Evolutionary conservation across 148 eudicot genomes (phyloP).

Genomic region (Suaeda aralocaspica): DNA sequence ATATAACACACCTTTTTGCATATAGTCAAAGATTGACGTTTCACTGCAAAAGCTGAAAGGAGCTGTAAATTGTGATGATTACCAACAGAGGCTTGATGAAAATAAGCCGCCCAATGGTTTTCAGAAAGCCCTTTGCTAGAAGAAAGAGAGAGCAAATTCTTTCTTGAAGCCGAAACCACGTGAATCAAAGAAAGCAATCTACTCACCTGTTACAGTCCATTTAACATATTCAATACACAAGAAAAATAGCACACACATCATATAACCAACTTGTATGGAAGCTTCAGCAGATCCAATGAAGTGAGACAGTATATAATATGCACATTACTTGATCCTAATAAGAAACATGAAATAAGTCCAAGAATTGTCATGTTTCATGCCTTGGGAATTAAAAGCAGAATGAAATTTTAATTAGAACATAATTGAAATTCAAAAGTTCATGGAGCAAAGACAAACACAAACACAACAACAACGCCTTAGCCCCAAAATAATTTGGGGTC

Average conservation of each 20-base stretch:
- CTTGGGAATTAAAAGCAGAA: too few species aligned
- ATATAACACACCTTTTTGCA: slow-evolving; percentile 42
- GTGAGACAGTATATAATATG: too few species aligned
- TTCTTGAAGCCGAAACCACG: slow-evolving; percentile 46
- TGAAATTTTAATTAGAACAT: too few species aligned
- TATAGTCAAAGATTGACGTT: slow-evolving; percentile 25
- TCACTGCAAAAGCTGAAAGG: slow-evolving; percentile 35
- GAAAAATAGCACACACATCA: background rate
- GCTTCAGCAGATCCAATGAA: too few species aligned
- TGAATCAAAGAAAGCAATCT: slow-evolving; percentile 68
- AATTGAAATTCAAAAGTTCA: too few species aligned
- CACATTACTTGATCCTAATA: too few species aligned
- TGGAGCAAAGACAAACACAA: too few species aligned
- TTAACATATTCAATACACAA: slow-evolving; percentile 1
- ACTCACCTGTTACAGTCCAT: slow-evolving; percentile 54
- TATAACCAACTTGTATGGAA: too few species aligned
- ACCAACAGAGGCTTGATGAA: slow-evolving; percentile 91
- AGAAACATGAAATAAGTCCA: too few species aligned
- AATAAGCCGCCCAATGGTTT: slow-evolving; percentile 73
- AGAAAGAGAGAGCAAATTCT: slow-evolving; percentile 24
- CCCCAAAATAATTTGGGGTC: too few species aligned
- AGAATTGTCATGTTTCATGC: too few species aligned
- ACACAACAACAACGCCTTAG: too few species aligned
- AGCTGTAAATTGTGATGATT: slow-evolving; percentile 53
- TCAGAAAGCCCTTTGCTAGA: slow-evolving; percentile 38